Evolutionary conservation across 2,329 filamentous ascomycete genomes (phyloP).

Genomic region (Epichloe brachyelytri): DNA sequence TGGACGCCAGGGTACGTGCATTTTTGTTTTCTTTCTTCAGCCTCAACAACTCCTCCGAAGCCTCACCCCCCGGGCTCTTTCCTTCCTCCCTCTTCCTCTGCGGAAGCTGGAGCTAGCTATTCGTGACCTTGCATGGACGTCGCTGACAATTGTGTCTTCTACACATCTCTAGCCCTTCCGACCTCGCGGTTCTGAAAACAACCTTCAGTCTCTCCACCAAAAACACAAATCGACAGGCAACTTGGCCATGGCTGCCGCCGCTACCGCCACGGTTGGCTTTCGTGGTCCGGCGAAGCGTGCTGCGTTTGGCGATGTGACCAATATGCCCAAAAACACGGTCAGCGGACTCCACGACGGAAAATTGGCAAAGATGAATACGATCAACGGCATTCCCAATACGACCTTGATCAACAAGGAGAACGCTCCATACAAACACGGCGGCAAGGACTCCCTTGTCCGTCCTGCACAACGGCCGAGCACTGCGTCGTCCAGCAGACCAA

Average conservation of each 20-base stretch:
- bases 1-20: conserved; percentile 7
- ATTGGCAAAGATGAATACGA: conserved; percentile 18
- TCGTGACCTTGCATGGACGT: background rate
- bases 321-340: conserved; percentile 34
- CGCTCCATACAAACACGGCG: conserved; percentile 9
- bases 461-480: conserved; percentile 21
- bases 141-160: background rate
- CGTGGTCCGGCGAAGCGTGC: conserved; percentile 53
- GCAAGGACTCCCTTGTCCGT: conserved; percentile 25
- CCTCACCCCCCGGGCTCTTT: background rate
- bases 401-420: conserved; percentile 33
- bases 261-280: conserved; percentile 15
- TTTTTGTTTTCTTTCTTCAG: background rate
- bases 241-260: conserved; percentile 25
- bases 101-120: background rate
- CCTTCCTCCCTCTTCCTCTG: background rate
- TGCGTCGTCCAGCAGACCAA: conserved; percentile 1
- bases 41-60: no score
- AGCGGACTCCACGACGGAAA: conserved; percentile 22
- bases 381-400: conserved; percentile 12
- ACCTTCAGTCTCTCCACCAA: conserved; percentile 50
- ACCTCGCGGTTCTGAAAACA: conserved; percentile 39
- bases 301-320: conserved; percentile 74
- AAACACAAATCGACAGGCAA: conserved; percentile 68
- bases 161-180: conserved; percentile 22